Conservation (phyloP, 192 early-diverging fungal genomes). For the Ramicandelaber brevisporus region DNA sequence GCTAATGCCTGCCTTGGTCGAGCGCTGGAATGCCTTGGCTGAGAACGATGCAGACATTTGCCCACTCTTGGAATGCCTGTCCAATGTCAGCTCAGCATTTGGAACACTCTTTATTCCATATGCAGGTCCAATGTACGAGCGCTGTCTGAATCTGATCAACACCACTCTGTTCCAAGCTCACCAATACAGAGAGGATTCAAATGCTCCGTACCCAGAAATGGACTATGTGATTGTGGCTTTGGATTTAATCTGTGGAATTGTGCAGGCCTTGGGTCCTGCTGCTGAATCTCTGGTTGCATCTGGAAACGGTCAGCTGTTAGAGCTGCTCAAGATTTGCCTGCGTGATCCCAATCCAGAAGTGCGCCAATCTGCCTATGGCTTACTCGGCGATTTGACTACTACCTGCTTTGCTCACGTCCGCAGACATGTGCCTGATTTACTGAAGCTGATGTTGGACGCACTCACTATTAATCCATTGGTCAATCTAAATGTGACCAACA, state of each 20-base stretch:
- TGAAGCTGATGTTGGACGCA: conserved; percentile 55
- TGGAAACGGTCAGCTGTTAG: conserved; percentile 41
- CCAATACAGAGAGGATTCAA: conserved; percentile 19
- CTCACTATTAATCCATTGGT: conserved; percentile 27
- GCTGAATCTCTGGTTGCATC: conserved; percentile 50
- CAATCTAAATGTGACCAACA: conserved; percentile 77
- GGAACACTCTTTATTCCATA: conserved; percentile 72
- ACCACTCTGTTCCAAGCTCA: conserved; percentile 47
- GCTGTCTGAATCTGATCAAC: conserved; percentile 72
- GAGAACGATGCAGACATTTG: conserved; percentile 83
- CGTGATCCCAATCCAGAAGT: conserved; percentile 52
- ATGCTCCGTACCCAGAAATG: conserved; percentile 44
- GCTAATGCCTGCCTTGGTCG: conserved; percentile 66
- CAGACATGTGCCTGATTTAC: conserved; percentile 53
- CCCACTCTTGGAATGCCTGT: conserved; percentile 80
- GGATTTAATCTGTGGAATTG: conserved; percentile 82
- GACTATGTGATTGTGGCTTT: conserved; percentile 92
- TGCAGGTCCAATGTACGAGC: conserved; percentile 58
- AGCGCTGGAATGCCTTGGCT: conserved; percentile 55
- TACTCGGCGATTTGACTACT: conserved; percentile 93
- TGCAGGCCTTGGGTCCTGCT: conserved; percentile 61
- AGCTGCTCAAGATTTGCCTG: conserved; percentile 62
- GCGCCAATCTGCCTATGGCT: conserved; percentile 82
- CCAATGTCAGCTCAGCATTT: conserved; percentile 62
- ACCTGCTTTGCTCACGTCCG: conserved; percentile 57